These are phyloP conservation scores for Davidsoniella neocaledoniae DNA, from an alignment of 2,329 filamentous ascomycete species.

Conservation along the genomic window DNA sequence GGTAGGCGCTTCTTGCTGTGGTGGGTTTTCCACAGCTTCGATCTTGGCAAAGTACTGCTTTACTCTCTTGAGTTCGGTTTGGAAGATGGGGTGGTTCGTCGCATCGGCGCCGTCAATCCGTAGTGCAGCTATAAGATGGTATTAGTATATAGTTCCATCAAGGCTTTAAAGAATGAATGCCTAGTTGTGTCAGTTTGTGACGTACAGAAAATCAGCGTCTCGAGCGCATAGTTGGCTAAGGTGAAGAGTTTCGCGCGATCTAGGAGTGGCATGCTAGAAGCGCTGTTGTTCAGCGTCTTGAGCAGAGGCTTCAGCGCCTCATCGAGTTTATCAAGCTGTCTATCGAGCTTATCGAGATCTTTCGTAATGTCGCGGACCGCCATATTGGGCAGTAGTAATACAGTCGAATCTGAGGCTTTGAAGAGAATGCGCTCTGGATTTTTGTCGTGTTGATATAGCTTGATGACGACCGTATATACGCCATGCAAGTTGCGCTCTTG, in stretches of 20 bases:
- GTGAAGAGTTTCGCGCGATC: constrained; percentile 91
- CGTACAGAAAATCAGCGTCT: constrained; percentile 75
- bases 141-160: constrained; percentile 1
- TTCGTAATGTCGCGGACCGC: constrained; percentile 40
- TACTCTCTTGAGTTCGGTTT: constrained; percentile 61
- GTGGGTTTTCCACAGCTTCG: constrained; percentile 52
- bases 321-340: constrained; percentile 65
- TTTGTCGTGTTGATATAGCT: neutral
- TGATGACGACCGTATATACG: neutral
- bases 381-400: constrained; percentile 18
- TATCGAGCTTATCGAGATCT: constrained; percentile 57
- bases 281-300: constrained; percentile 45
- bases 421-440: neutral
- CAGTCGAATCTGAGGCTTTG: neutral
- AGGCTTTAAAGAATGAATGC: too few relatives aligned
- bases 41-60: constrained; percentile 91
- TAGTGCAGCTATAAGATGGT: constrained; percentile 42
- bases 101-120: constrained; percentile 64
- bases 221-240: constrained; percentile 74
- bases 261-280: constrained; percentile 71
- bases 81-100: constrained; percentile 71
- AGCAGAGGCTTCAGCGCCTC: constrained; percentile 59
- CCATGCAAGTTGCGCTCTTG: neutral
- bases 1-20: constrained; percentile 24
- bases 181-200: constrained; percentile 9